phyloP scores from a whole-genome alignment of 176 grass and related monocot genomes.

The Zea luxurians region DNA sequence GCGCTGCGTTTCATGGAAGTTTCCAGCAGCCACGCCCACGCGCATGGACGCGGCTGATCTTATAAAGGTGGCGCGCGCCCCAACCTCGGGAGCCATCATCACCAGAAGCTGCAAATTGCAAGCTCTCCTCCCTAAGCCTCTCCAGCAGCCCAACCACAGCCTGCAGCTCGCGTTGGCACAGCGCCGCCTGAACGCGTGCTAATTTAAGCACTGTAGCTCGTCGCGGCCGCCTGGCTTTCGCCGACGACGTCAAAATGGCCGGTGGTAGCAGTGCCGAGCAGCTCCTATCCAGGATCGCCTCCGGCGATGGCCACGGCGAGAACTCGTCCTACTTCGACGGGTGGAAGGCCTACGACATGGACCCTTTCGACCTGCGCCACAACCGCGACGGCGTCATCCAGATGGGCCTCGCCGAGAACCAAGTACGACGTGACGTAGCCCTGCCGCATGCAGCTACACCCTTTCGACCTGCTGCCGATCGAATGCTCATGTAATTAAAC shows the following conservation, averaged over 20 bases:
- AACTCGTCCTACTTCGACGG: conserved; percentile 83
- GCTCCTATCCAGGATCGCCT: conserved; percentile 65
- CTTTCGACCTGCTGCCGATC: conserved; percentile 44
- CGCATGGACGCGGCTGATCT: neutral
- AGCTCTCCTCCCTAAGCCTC: no score
- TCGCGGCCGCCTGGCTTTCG: no score
- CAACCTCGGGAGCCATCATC: no score
- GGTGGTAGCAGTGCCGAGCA: neutral
- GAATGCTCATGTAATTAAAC: neutral
- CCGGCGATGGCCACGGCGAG: conserved; percentile 79
- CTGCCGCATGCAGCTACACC: neutral
- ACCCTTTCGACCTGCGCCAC: conserved; percentile 58
- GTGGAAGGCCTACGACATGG: conserved; percentile 83
- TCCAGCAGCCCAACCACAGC: no score
- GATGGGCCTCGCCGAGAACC: conserved; percentile 92
- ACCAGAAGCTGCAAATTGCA: no score
- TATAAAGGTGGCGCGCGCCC: neutral
- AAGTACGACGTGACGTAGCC: conserved; percentile 11
- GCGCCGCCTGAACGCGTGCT: neutral
- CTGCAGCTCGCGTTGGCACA: neutral
- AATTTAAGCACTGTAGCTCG: no score
- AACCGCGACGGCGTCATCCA: conserved; percentile 77
- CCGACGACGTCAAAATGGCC: conserved; percentile 9
- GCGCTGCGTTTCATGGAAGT: neutral
- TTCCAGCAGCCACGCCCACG: neutral